phyloP scores from a whole-genome alignment of 768 basidiomycete genomes.

The Auricularia sp. region DNA sequence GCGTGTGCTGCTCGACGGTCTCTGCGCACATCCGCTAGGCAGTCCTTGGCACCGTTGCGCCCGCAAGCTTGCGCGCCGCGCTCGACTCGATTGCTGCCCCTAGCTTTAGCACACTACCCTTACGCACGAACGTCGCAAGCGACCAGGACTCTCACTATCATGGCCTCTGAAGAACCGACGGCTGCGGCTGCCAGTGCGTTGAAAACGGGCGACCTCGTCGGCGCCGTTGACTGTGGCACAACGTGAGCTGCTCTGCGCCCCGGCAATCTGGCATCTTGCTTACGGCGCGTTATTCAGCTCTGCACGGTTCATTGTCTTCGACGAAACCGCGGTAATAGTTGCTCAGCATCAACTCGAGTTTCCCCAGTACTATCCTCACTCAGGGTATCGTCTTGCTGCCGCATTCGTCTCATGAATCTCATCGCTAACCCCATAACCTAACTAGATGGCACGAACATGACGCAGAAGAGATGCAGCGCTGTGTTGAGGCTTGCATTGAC shows the following conservation, averaged over 20 bases:
- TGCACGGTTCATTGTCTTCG: conserved; percentile 85
- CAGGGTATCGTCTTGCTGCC: conserved; percentile 45
- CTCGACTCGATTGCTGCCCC: too few relatives aligned
- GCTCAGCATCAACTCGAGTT: conserved; percentile 89
- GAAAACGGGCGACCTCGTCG: conserved; percentile 74
- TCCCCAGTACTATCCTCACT: conserved; percentile 83
- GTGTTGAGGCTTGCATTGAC: conserved; percentile 66
- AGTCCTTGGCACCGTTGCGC: too few relatives aligned
- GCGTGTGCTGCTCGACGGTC: too few relatives aligned
- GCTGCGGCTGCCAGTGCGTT: conserved; percentile 6
- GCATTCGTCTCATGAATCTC: neutral
- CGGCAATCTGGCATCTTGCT: neutral
- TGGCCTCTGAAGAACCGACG: too few relatives aligned
- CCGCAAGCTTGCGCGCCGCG: too few relatives aligned
- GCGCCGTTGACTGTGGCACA: conserved; percentile 89
- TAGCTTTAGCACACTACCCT: too few relatives aligned
- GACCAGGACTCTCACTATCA: too few relatives aligned
- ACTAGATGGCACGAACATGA: conserved; percentile 93
- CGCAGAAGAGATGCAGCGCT: conserved; percentile 66
- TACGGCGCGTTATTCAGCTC: conserved; percentile 39
- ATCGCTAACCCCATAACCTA: conserved; percentile 4
- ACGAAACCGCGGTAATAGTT: conserved; percentile 77
- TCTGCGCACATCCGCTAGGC: too few relatives aligned
- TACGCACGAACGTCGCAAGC: too few relatives aligned
- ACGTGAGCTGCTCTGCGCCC: conserved; percentile 41